A percentile compares a stretch with the other conserved stretches of the same genome.
phyloP scores from a whole-genome alignment of 2,329 filamentous ascomycete genomes.

The Clonostachys rhizophaga region DNA sequence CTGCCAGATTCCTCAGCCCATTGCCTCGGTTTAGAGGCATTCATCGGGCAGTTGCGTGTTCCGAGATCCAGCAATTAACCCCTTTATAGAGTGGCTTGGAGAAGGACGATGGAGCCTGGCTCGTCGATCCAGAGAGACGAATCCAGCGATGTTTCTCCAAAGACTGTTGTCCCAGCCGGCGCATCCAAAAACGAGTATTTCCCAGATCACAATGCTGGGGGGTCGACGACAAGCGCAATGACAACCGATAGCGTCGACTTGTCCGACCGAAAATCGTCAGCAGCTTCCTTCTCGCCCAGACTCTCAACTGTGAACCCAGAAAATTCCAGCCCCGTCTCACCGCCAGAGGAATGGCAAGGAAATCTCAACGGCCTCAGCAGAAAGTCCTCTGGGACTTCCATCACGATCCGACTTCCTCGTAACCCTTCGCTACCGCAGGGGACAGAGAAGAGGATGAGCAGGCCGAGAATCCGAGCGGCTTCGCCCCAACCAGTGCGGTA shows the following conservation, averaged over 20 bases:
- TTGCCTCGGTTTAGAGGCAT: too few species aligned
- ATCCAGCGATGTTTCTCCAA: conserved; percentile 31
- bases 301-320: too few species aligned
- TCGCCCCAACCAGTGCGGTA: conserved; percentile 47
- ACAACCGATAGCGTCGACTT: conserved; percentile 3
- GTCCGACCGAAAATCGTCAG: conserved; percentile 1
- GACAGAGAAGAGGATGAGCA: conserved; percentile 35
- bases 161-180: conserved; percentile 15
- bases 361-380: conserved; percentile 2
- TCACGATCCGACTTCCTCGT: conserved; percentile 37
- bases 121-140: too few species aligned
- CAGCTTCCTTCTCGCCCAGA: background rate
- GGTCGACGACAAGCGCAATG: conserved; percentile 1
- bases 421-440: conserved; percentile 44
- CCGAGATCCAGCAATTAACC: too few species aligned
- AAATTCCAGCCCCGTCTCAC: too few species aligned
- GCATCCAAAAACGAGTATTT: conserved; percentile 17
- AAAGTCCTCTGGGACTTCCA: conserved; percentile 38
- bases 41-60: too few species aligned
- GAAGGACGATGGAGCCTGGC: too few species aligned
- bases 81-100: too few species aligned
- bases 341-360: background rate
- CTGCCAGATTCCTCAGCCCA: too few species aligned
- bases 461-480: conserved; percentile 30
- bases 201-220: conserved; percentile 3